Percentiles rank a stretch among this genome's conserved stretches.
Conservation (phyloP, 2,329 filamentous ascomycete genomes). For the Colletotrichum sp. region DNA sequence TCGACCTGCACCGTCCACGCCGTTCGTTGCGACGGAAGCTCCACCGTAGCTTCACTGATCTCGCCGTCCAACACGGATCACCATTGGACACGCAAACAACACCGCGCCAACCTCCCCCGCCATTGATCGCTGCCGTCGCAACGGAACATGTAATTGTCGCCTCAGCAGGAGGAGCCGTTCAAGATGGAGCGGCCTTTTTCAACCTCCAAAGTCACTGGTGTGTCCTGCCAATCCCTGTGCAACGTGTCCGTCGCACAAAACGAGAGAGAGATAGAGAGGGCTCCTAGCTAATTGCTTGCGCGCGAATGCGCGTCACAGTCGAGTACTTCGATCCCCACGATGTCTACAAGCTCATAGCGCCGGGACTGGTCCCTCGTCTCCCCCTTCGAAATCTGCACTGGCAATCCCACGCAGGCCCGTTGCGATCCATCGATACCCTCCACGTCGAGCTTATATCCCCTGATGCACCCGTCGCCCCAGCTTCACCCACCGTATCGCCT, state of each 20-base stretch:
- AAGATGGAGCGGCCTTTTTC: conserved; percentile 71
- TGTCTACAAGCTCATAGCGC: conserved; percentile 81
- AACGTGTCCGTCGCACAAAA: background rate
- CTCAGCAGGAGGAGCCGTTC: conserved; percentile 30
- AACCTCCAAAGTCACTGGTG: conserved; percentile 80
- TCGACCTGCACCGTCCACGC: background rate
- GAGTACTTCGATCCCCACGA: conserved; percentile 95
- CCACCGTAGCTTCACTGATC: background rate
- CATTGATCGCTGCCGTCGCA: background rate
- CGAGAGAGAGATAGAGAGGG: background rate
- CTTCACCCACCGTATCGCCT: conserved; percentile 29
- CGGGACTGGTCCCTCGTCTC: conserved; percentile 77
- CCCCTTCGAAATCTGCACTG: conserved; percentile 93
- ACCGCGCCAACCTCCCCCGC: background rate
- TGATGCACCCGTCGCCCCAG: conserved; percentile 44
- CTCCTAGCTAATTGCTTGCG: background rate
- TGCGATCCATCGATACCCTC: conserved; percentile 91
- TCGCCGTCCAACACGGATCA: background rate
- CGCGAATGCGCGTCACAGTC: conserved; percentile 55
- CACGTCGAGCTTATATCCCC: conserved; percentile 85
- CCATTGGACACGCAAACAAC: background rate
- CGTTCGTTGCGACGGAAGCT: background rate
- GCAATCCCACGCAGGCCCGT: conserved; percentile 90
- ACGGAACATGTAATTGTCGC: conserved; percentile 11
- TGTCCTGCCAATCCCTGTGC: conserved; percentile 2